Evolutionary conservation across 768 basidiomycete genomes (phyloP).

Genomic region (Botryobasidium botryosum): DNA sequence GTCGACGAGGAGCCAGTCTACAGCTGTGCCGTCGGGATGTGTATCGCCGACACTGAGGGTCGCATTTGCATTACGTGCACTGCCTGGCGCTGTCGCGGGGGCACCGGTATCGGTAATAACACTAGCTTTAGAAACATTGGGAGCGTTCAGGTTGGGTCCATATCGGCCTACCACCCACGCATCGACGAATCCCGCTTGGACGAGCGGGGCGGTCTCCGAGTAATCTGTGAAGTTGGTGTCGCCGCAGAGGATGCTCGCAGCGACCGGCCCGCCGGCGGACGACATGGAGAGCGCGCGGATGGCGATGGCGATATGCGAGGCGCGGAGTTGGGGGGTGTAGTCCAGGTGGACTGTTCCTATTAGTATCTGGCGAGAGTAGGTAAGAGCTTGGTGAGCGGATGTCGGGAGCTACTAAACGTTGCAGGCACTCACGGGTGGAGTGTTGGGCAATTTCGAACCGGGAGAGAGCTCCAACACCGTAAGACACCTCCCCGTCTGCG

Average conservation of each 20-base stretch:
- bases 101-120: too few species aligned
- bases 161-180: constrained; percentile 2
- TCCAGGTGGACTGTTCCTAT: constrained; percentile 3
- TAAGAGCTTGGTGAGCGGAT: neutral
- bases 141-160: neutral
- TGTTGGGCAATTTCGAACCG: too few species aligned
- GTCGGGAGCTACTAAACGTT: too few species aligned
- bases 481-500: neutral
- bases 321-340: constrained; percentile 2
- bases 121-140: too few species aligned
- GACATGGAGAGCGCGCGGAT: neutral
- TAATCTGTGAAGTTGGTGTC: constrained; percentile 1
- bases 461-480: neutral
- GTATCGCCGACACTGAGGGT: too few species aligned
- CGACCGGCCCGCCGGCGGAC: neutral
- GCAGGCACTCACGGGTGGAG: neutral
- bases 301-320: neutral
- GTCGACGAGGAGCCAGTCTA: neutral
- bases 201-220: neutral
- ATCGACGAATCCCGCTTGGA: constrained; percentile 1
- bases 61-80: too few species aligned
- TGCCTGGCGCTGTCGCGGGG: too few species aligned
- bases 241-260: neutral
- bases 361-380: neutral
- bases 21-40: too few species aligned